phyloP scores from a whole-genome alignment of 163 green algal genomes.

The Picocystis sp. region DNA sequence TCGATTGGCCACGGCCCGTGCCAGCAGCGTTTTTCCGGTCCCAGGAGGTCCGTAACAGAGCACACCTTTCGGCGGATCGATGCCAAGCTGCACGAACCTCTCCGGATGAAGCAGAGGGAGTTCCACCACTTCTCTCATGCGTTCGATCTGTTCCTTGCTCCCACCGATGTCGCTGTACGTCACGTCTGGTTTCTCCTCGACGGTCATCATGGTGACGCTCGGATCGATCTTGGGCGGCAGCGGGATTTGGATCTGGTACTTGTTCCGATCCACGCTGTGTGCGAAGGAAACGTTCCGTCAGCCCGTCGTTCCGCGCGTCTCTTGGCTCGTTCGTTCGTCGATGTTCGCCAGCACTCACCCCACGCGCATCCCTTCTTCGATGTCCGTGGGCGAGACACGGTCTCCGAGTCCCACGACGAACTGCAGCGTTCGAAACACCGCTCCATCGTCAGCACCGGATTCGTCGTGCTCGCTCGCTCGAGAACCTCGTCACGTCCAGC shows the following conservation, averaged over 20 bases:
- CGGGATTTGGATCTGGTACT: conserved; percentile 95
- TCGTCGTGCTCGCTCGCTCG: no score
- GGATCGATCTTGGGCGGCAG: conserved; percentile 97
- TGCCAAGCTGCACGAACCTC: conserved; percentile 96
- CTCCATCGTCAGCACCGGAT: no score
- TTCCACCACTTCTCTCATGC: conserved; percentile 86
- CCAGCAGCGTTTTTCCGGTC: conserved; percentile 95
- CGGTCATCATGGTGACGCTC: conserved; percentile 99
- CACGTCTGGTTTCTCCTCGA: conserved; percentile 97
- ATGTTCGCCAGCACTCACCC: conserved; percentile 24
- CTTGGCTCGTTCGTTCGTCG: no score
- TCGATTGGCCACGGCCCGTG: conserved; percentile 92
- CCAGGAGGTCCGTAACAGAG: conserved; percentile 74
- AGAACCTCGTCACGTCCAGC: no score
- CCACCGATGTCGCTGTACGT: conserved; percentile 84
- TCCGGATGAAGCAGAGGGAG: conserved; percentile 96
- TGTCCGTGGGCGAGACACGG: conserved; percentile 89
- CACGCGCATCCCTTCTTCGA: conserved; percentile 98
- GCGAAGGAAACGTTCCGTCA: neutral
- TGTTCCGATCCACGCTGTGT: conserved; percentile 55
- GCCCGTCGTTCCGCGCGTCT: neutral
- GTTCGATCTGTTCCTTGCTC: conserved; percentile 90
- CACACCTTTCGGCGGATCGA: conserved; percentile 97
- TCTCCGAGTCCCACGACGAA: conserved; percentile 98
- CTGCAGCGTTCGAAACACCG: conserved; percentile 16